These are phyloP conservation scores for Venturia aucupariae DNA, from an alignment of 2,329 filamentous ascomycete species.

Conservation along the genomic window DNA sequence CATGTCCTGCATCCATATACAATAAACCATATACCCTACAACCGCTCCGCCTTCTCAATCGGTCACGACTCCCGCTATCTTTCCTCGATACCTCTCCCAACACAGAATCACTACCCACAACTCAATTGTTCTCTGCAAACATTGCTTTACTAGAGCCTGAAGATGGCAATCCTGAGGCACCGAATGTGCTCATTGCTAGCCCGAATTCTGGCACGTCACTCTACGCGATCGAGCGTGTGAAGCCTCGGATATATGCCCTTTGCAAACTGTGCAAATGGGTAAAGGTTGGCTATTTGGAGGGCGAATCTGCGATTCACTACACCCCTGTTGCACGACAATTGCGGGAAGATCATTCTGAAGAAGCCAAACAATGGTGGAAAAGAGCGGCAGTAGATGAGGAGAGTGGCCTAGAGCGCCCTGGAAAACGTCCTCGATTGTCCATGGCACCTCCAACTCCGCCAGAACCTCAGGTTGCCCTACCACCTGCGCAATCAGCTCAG, in stretches of 20 bases:
- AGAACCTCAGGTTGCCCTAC: background rate
- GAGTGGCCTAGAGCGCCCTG: background rate
- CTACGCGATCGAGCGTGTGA: conserved; percentile 68
- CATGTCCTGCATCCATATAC: conserved; percentile 23
- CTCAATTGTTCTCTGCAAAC: conserved; percentile 27
- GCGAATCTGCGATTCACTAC: background rate
- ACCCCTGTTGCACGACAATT: background rate
- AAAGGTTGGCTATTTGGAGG: conserved; percentile 26
- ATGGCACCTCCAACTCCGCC: background rate
- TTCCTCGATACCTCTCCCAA: conserved; percentile 26
- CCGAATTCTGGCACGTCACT: conserved; percentile 52
- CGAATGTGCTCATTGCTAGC: conserved; percentile 26
- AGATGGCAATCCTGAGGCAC: conserved; percentile 4
- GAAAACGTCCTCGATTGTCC: conserved; percentile 3
- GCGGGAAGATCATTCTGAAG: background rate
- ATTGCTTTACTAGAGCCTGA: conserved; percentile 26
- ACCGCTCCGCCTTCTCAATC: conserved; percentile 27
- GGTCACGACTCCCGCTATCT: conserved; percentile 29
- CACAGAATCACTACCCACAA: conserved; percentile 20
- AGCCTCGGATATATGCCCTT: conserved; percentile 52
- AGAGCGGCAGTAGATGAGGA: background rate
- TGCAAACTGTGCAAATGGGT: conserved; percentile 62
- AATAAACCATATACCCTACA: conserved; percentile 25
- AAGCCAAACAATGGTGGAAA: conserved; percentile 1
- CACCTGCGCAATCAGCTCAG: background rate